These are phyloP conservation scores for Globisporangium lucens DNA, from an alignment of 352 stramenopile species.

Conservation along the genomic window DNA sequence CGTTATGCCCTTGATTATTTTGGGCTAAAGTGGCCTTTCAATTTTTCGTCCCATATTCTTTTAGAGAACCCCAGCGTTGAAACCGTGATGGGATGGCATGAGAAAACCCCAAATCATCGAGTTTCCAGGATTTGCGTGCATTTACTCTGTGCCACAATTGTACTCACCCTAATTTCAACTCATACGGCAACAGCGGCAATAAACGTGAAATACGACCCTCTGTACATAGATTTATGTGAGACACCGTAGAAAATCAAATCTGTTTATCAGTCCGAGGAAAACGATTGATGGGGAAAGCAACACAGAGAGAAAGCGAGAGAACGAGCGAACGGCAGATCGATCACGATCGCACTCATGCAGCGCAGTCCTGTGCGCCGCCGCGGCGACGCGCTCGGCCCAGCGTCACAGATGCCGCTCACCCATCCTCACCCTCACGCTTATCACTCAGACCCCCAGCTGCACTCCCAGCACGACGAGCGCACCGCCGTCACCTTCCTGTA, in stretches of 20 bases:
- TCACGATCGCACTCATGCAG: not conserved
- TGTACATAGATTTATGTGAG: not conserved
- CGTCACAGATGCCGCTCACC: not conserved
- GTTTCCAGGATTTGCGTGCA: not conserved
- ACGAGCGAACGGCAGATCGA: not conserved
- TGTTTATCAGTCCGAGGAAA: not conserved
- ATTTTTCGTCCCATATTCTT: no score
- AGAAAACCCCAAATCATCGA: not conserved
- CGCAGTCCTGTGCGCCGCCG: not conserved
- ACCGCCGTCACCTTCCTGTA: not conserved
- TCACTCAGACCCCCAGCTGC: not conserved
- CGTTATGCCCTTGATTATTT: no score
- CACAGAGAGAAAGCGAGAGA: not conserved
- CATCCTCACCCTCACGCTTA: not conserved
- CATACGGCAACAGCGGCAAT: not conserved
- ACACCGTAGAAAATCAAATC: not conserved
- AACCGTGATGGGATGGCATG: not conserved
- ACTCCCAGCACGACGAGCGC: not conserved
- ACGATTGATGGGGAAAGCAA: slow-evolving; percentile 2
- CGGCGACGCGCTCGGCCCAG: not conserved
- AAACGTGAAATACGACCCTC: not conserved
- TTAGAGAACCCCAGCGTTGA: no score
- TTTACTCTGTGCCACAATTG: not conserved
- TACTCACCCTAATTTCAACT: not conserved
- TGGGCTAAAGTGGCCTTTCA: no score